Evolutionary conservation across 192 early-diverging fungal genomes (phyloP), one percentile per base, ranked within the genome.

Genomic region (Entophlyctis helioformis): DNA sequence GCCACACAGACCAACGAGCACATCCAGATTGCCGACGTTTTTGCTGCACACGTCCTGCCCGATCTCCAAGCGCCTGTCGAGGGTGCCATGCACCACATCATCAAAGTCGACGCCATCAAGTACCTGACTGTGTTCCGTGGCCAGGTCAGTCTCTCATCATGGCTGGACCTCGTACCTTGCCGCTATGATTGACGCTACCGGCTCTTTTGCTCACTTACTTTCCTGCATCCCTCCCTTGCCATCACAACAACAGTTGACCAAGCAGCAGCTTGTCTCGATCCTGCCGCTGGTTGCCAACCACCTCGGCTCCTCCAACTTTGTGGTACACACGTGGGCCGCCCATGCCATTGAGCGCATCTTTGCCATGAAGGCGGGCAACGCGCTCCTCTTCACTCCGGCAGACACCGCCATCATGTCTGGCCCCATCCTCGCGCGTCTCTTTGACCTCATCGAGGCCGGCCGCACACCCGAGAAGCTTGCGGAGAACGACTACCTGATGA

Each of bases 401-500:
- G 29, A 31, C 11, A 31, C 11, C 29, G 11, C n/a, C n/a, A n/a
- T n/a, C n/a, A n/a, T n/a, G n/a, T n/a, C n/a, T n/a, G 72, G 84
- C 40, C 49, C 56, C 9, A 67, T 91, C 40, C 67, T 96, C 27
- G 62, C 68, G 2, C 71, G 78, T 13, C 60, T 94, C 24, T 94
- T 94, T 56, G 69, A 67, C 8, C 57, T 83, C 23, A 78, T 85
- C 46, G 62, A 62, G 44, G 83, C 75, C 13, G 73, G 75, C 34
- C 32, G 19, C 11, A 82, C 85, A 19, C 88, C 95, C 1, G 87
- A 86, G 45, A 92, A 91, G 58, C 63, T 98, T 51, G 89, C 95
- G 0, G 95, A 96, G 53, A 96, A 96, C 56, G 91, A 95, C 62
- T 92, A 91, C 48, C 50, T 91, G 48, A 98, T 98, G 86, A 89